phyloP scores from a whole-genome alignment of 2,329 filamentous ascomycete genomes.

The Botrytis cinerea region DNA sequence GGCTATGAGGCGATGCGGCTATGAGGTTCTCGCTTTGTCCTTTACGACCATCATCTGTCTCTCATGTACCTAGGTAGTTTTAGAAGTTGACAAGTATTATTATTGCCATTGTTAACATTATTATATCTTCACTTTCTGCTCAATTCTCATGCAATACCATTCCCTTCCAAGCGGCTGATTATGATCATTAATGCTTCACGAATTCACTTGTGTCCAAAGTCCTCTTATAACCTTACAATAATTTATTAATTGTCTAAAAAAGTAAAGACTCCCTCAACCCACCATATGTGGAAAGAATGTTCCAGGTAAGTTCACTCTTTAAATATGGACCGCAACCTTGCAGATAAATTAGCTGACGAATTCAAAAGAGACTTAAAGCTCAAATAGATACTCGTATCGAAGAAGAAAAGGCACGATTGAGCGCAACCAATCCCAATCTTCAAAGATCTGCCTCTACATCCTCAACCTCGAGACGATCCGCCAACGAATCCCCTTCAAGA shows the following conservation, averaged over 20 bases:
- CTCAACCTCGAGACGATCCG: conserved; percentile 32
- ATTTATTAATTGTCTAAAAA: conserved; percentile 25
- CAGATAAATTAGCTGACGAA: conserved; percentile 16
- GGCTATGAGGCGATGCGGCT: not conserved
- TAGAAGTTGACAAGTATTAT: conserved; percentile 4
- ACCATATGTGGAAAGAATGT: conserved; percentile 39
- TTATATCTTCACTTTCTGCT: not conserved
- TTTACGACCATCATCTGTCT: not conserved
- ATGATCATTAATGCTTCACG: conserved; percentile 1
- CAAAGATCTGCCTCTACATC: conserved; percentile 48
- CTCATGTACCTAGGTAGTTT: conserved; percentile 4
- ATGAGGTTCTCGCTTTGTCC: conserved; percentile 11
- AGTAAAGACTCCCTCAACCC: conserved; percentile 23
- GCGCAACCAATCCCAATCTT: conserved; percentile 45
- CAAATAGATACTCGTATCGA: conserved; percentile 85
- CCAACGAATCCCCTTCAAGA: conserved; percentile 37
- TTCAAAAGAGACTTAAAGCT: conserved; percentile 71
- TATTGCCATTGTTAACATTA: not conserved
- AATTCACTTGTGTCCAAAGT: conserved; percentile 16
- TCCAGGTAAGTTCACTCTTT: conserved; percentile 37
- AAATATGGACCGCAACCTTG: conserved; percentile 19
- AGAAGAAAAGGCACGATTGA: conserved; percentile 79
- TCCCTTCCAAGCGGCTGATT: not conserved
- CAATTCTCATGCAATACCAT: not conserved
- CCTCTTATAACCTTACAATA: conserved; percentile 11